Evolutionary conservation across 768 basidiomycete genomes (phyloP).

Genomic region (Lepiota venenata): DNA sequence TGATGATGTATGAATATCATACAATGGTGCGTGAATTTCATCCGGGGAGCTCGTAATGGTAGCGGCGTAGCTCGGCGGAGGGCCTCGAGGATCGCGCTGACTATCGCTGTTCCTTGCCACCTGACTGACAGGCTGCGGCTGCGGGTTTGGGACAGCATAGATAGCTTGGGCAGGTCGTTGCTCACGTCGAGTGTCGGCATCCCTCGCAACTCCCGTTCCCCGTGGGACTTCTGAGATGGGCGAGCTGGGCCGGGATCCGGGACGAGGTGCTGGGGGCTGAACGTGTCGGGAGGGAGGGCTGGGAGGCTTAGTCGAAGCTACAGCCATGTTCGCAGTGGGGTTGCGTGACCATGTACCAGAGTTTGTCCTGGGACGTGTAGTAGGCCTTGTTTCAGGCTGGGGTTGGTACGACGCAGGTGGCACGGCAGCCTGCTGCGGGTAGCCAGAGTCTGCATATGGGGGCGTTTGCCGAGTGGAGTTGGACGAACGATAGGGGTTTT

Average conservation of each 20-base stretch:
- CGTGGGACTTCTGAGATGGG: not conserved
- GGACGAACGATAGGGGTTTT: too few relatives aligned
- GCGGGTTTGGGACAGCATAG: not conserved
- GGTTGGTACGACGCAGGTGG: not conserved
- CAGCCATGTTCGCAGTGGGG: not conserved
- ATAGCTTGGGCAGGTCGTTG: not conserved
- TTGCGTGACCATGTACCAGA: constrained; percentile 10
- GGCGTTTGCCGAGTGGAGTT: not conserved
- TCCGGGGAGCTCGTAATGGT: not conserved
- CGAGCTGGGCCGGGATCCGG: not conserved
- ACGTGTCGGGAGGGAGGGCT: constrained; percentile 6
- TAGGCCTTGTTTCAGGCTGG: not conserved
- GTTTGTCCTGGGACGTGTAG: constrained; percentile 6
- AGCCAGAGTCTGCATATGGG: not conserved
- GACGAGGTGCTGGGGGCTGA: not conserved
- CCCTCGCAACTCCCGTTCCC: not conserved
- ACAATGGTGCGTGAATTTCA: not conserved
- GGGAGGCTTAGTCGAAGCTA: not conserved
- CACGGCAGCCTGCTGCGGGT: not conserved
- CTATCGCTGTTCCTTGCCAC: not conserved
- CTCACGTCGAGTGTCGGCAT: not conserved
- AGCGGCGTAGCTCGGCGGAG: not conserved
- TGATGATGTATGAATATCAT: not conserved
- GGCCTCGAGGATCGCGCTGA: not conserved
- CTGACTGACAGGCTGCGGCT: not conserved